Conservation (phyloP, 2,329 filamentous ascomycete genomes). For the Xylaria hypoxylon region DNA sequence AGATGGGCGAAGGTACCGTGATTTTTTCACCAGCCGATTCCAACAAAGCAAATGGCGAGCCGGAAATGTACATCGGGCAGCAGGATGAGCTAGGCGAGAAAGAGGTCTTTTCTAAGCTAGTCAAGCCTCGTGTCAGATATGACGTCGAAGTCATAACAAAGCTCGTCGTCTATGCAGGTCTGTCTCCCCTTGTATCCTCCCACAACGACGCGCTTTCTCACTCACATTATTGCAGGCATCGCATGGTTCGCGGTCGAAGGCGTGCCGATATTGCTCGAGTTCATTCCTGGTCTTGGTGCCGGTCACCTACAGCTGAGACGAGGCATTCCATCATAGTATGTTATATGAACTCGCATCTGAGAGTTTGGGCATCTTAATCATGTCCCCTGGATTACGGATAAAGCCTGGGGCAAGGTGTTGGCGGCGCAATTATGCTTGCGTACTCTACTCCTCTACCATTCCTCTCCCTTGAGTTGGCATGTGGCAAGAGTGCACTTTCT, state of each 20-base stretch:
- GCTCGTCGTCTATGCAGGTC: conserved; percentile 92
- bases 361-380: conserved; percentile 32
- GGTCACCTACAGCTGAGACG: conserved; percentile 46
- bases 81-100: conserved; percentile 71
- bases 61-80: conserved; percentile 54
- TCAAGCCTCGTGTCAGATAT: conserved; percentile 90
- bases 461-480: conserved; percentile 4
- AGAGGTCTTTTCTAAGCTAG: conserved; percentile 85
- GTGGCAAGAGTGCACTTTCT: conserved; percentile 22
- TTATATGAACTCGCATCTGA: conserved; percentile 34
- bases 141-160: conserved; percentile 99
- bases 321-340: conserved; percentile 25
- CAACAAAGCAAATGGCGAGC: conserved; percentile 52
- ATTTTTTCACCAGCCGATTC: conserved; percentile 51
- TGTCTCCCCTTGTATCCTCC: conserved; percentile 49
- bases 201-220: conserved; percentile 4
- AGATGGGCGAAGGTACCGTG: conserved; percentile 76
- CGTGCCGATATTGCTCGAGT: conserved; percentile 57
- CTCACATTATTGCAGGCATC: conserved; percentile 45
- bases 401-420: conserved; percentile 36
- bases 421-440: conserved; percentile 25
- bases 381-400: conserved; percentile 29
- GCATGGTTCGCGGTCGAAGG: conserved; percentile 56
- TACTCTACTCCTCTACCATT: conserved; percentile 20
- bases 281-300: conserved; percentile 55